Conservation (phyloP, 805 yeast genomes). For the Wickerhamiella siamensis region DNA sequence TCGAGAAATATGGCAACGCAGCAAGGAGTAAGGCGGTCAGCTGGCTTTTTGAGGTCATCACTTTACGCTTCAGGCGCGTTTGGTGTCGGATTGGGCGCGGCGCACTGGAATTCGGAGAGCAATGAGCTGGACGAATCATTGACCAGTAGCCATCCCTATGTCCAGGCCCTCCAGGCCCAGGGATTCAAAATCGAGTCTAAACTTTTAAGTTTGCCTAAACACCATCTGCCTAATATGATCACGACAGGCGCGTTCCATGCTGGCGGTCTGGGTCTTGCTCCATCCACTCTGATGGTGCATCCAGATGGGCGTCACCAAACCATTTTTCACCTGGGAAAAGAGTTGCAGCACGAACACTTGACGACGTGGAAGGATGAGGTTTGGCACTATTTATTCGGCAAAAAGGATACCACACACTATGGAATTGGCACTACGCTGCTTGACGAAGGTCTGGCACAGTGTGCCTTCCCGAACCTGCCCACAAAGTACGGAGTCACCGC, state of each 20-base stretch:
- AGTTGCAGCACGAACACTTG: not conserved
- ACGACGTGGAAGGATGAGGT: not conserved
- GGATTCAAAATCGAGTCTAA: not conserved
- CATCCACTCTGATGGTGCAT: not conserved
- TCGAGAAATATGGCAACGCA: no score
- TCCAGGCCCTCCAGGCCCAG: not conserved
- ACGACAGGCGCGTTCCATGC: constrained; percentile 1
- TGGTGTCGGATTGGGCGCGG: not conserved
- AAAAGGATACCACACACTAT: constrained; percentile 37
- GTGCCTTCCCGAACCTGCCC: constrained; percentile 69
- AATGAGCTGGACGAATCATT: not conserved
- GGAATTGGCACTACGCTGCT: constrained; percentile 66
- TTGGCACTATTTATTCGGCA: not conserved
- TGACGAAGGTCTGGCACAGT: constrained; percentile 57
- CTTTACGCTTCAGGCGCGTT: not conserved
- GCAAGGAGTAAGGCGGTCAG: not conserved
- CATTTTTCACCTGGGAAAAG: not conserved
- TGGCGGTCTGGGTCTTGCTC: not conserved
- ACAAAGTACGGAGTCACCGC: constrained; percentile 78
- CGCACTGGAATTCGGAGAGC: not conserved
- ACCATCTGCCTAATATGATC: not conserved
- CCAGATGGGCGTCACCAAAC: not conserved
- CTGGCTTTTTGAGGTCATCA: not conserved
- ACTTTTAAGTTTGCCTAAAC: not conserved
- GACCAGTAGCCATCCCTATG: not conserved